Evolutionary conservation across 257 asterid genomes (phyloP), one percentile per base, ranked within the genome.

Genomic region (Forsythia suspensa): DNA sequence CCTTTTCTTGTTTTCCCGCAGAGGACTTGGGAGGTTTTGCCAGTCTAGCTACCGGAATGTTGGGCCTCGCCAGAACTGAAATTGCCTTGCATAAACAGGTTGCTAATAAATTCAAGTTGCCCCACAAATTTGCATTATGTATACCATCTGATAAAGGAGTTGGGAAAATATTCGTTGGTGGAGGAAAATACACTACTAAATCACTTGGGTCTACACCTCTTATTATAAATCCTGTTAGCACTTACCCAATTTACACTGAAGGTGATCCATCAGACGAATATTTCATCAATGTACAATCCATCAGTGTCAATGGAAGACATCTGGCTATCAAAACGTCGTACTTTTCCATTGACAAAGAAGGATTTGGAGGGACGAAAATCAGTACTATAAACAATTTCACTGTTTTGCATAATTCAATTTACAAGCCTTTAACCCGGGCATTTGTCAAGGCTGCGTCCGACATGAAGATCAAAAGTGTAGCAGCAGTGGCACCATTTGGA

Each of bases 281-380:
- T 8, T 89, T 87, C 70, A 79, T 92, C 57, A 85, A 82, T 18
- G 91, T 89, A 4, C 70, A 78, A 39, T 70, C 88, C 4, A 82
- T 91, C 36, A 75, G 81, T 24, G 78, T 92, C 52, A 80, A 77
- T 16, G 88, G 88, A 2, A 29, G 29, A 12, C 4, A 71, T 0
- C 70, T 90, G 0, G 65, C 87, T 0, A 21, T 89, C 0, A 89
- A 84, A 79, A 81, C 67, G 4, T 81, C 90, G 0, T 79, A 88
- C 24, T 76, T 92, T 4, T 3, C 80, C 1, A 71, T 92, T 24
- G 82, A 87, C 38, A 75, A 63, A 0, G 8, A 81, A 0, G 89
- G 97, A 2, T 38, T 39, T 4, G 96, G 93, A 1, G 97, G 96
- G 12, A 88, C 94, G 0, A 92, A 82, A n/a, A 87, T 92, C 72